Evolutionary conservation across 768 basidiomycete species (phyloP), one percentile per base, ranked within the genome.

Genomic region (Pleurotus sapidus): DNA sequence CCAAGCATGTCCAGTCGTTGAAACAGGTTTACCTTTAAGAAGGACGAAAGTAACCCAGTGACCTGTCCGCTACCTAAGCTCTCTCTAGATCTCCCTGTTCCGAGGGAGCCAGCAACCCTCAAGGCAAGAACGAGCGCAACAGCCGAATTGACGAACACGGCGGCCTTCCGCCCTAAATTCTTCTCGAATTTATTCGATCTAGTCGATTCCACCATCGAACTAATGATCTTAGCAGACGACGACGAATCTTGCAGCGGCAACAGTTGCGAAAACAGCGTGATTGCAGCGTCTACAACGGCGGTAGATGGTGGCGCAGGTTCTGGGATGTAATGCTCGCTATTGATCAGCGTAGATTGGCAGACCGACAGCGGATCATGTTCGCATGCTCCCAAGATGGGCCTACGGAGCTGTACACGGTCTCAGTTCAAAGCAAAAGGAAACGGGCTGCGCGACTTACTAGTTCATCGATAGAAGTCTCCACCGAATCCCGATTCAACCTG

Each of bases 321-420:
- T 2, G 81, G 70, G 43, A 78, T 65, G 11, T 66, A 64, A 49
- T 80, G 80, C 56, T 82, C 80, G 5, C 74, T 68, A 51, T 77
- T 74, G 1, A 72, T 67, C 14, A 77, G 67, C 23, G 68, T 71
- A n/a, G 72, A 71, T 64, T 84, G 79, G 64, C 84, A 93, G 2
- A 91, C 75, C 1, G 82, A 83, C 27, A 91, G 79, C 0, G 89
- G 84, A 60, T 99, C 95, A 64, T 96, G 88, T 67, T 98, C 95
- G 57, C 86, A 83, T 7, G 92, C 90, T 24, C 87, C 87, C 61
- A n/a, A n/a, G 20, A 60, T 59, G 12, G 63, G 51, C 49, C 57
- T 58, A 27, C 59, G 34, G 27, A 46, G 20, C 51, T 54, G 20
- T 25, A 34, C 15, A 27, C 37, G 18, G 9, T 37, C 5, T 2